phyloP scores from a whole-genome alignment of 1,139 yeast genomes.

The Sugiyamaella japonica region DNA sequence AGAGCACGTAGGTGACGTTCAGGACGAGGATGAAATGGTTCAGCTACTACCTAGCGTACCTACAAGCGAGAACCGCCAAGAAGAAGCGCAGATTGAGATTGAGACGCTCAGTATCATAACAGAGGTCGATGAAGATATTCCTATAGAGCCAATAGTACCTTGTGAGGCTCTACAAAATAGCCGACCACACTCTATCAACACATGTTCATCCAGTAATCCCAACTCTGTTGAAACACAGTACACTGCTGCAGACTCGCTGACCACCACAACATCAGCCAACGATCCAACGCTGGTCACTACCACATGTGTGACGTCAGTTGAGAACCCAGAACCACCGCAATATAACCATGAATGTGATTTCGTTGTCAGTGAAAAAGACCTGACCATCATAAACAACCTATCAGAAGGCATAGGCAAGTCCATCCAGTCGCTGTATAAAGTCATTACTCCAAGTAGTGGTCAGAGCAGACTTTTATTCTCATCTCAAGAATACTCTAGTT shows the following conservation, averaged over 20 bases:
- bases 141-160: not conserved
- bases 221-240: not conserved
- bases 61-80: not conserved
- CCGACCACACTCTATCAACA: not conserved
- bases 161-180: no score
- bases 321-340: no score
- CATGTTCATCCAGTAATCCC: not conserved
- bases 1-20: not conserved
- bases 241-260: not conserved
- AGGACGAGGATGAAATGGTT: not conserved
- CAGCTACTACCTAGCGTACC: no score
- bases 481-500: not conserved
- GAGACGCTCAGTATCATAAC: not conserved
- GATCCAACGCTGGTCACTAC: not conserved
- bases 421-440: constrained; percentile 4
- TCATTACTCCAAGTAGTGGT: not conserved
- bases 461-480: not conserved
- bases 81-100: no score
- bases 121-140: not conserved
- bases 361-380: not conserved
- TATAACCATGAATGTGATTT: not conserved
- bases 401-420: constrained; percentile 10
- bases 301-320: not conserved
- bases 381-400: constrained; percentile 1
- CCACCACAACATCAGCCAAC: not conserved